These are phyloP conservation scores for Kwoniella newhampshirensis DNA, from an alignment of 768 basidiomycete genomes.

Conservation along the genomic window DNA sequence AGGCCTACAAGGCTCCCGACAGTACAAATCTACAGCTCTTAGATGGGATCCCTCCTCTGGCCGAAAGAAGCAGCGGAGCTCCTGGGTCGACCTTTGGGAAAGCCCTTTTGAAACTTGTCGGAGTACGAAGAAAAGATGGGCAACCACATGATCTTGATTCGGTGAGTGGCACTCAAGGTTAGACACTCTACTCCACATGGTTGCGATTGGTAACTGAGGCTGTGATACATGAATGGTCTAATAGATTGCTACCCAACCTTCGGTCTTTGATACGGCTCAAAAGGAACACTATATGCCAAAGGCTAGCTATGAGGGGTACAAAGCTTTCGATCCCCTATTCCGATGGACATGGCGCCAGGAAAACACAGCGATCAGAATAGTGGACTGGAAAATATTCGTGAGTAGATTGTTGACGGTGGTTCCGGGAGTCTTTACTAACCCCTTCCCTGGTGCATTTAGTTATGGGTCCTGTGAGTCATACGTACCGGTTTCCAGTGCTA, in stretches of 20 bases:
- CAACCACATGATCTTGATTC: not conserved
- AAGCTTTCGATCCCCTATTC: constrained; percentile 65
- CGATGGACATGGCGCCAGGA: constrained; percentile 75
- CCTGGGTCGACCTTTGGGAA: constrained; percentile 14
- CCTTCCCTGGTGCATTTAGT: not conserved
- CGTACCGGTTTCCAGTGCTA: not conserved
- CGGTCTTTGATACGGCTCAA: constrained; percentile 42
- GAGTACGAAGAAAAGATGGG: constrained; percentile 10
- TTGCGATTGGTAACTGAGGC: no score
- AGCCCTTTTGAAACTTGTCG: constrained; percentile 10
- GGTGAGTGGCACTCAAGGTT: no score
- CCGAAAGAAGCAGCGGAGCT: not conserved
- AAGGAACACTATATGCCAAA: constrained; percentile 25
- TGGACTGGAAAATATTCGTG: constrained; percentile 63
- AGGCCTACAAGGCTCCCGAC: constrained; percentile 7
- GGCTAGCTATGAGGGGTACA: constrained; percentile 39
- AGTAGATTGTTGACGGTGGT: no score
- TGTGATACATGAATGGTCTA: not conserved
- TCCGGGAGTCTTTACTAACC: no score
- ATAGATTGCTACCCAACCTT: constrained; percentile 42
- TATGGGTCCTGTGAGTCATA: constrained; percentile 9
- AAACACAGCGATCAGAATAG: constrained; percentile 59
- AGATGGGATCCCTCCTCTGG: constrained; percentile 7
- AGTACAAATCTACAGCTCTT: constrained; percentile 6
- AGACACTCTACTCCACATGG: no score